Evolutionary conservation across 2,329 filamentous ascomycete species (phyloP), one percentile per base, ranked within the genome.

Genomic region (Xylaria polymorpha): DNA sequence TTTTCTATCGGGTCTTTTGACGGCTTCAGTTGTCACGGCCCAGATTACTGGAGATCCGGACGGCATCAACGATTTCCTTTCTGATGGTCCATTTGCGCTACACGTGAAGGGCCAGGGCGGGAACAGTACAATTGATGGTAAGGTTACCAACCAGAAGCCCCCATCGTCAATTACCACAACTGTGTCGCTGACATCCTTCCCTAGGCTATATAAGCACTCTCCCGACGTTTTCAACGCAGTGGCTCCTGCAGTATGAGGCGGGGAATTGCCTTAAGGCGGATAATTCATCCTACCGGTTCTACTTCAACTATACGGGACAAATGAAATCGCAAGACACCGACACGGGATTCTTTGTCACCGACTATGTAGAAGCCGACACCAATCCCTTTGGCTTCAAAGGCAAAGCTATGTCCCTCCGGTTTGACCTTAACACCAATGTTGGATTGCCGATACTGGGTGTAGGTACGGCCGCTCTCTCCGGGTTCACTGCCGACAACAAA

Each of bases 231-330:
- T 10, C 20, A 14, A 25, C 20, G 5, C 20, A 50, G 20, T 50
- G 46, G 46, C 20, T 50, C 14, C 46, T 50, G 22, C 46, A 50
- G 10, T 50, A 50, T 50, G 46, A 50, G 46, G 20, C 46, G 12
- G 46, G 20, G 7, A 32, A 12, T 5, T n/a, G 14, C 18, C 35
- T 35, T 22, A 18, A 32, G 35, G 35, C 46, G 4, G 59, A 61
- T 41, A 61, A 61, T 20, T 61, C 46, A 3, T 63, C 60, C 3
- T 56, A 55, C 15, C 60, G 39, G 9, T 63, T 55, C n/a, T 63
- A 63, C 39, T 63, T 55, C 50, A 63, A 63, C 37, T 55, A 63
- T 22, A 61, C 59, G 10, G 59, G 59, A 15, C 15, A 29, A 10
- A 61, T 41, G 22, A 29, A 61, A 14, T 63, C 60, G 10, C 22